These are phyloP conservation scores for Malus hybrid DNA, from an alignment of 331 rosid genomes.

Conservation along the genomic window DNA sequence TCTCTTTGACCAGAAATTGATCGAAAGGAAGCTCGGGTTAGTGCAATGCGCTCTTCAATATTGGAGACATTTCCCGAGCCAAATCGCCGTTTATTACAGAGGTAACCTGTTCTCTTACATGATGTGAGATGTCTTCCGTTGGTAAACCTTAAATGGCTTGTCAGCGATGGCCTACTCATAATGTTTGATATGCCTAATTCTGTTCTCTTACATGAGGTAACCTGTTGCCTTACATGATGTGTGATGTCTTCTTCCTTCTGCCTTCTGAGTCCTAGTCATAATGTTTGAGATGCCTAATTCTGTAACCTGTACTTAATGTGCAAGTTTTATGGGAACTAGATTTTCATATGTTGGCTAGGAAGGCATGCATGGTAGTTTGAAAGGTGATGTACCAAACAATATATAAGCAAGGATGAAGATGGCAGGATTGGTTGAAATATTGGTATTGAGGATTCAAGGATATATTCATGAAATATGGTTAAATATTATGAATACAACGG, in stretches of 20 bases:
- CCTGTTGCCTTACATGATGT: slow-evolving; percentile 3
- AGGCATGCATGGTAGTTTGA: background rate
- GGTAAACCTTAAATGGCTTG: no score
- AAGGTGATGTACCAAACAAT: background rate
- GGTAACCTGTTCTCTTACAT: slow-evolving; percentile 34
- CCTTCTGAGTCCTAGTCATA: background rate
- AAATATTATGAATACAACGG: background rate
- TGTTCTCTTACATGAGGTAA: slow-evolving; percentile 55
- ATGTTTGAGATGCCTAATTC: background rate
- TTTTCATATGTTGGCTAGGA: background rate
- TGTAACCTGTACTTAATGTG: background rate
- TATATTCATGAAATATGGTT: background rate
- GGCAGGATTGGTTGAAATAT: background rate
- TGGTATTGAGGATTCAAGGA: background rate
- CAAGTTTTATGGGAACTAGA: background rate
- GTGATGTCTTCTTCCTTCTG: background rate
- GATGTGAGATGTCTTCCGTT: background rate
- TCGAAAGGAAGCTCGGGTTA: slow-evolving; percentile 78
- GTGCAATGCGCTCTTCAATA: slow-evolving; percentile 81
- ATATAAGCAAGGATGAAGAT: background rate
- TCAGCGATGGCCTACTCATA: no score
- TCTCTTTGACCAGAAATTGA: slow-evolving; percentile 65
- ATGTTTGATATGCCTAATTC: no score
- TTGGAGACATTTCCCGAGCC: slow-evolving; percentile 97
- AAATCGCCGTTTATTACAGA: slow-evolving; percentile 85